Conservation (phyloP, 75 land plant species). For the Isoetes taiwanensis region DNA sequence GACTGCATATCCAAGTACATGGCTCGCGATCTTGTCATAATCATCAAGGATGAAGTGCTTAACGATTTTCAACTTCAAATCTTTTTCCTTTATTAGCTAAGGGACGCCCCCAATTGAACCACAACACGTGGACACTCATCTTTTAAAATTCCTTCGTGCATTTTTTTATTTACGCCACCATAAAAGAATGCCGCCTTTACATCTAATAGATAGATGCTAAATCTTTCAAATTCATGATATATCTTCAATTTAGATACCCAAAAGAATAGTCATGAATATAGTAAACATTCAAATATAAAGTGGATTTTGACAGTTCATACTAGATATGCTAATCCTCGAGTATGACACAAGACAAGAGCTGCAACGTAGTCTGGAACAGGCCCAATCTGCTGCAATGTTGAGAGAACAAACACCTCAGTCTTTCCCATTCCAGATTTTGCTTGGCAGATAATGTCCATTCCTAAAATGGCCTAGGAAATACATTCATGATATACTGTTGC, state of each 20-base stretch:
- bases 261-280: background rate
- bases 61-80: constrained; percentile 78
- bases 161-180: constrained; percentile 85
- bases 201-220: constrained; percentile 80
- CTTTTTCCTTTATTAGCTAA: constrained; percentile 74
- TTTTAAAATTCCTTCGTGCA: constrained; percentile 79
- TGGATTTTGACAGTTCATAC: no score
- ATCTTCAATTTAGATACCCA: no score
- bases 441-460: constrained; percentile 99
- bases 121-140: constrained; percentile 98
- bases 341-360: constrained; percentile 85
- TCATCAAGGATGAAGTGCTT: constrained; percentile 98
- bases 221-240: constrained; percentile 96
- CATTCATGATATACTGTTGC: constrained; percentile 95
- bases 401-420: constrained; percentile 95
- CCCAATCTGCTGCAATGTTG: constrained; percentile 82
- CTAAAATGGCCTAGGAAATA: constrained; percentile 95
- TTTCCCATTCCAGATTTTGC: constrained; percentile 99
- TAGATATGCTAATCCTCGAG: constrained; percentile 94
- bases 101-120: constrained; percentile 89
- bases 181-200: constrained; percentile 90
- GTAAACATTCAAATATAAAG: no score
- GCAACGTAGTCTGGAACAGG: constrained; percentile 67
- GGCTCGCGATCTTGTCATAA: constrained; percentile 97
- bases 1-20: constrained; percentile 73